Base-by-base conservation (phyloP, 2,329 filamentous ascomycete genomes). In the Pyricularia grisea region DNA sequence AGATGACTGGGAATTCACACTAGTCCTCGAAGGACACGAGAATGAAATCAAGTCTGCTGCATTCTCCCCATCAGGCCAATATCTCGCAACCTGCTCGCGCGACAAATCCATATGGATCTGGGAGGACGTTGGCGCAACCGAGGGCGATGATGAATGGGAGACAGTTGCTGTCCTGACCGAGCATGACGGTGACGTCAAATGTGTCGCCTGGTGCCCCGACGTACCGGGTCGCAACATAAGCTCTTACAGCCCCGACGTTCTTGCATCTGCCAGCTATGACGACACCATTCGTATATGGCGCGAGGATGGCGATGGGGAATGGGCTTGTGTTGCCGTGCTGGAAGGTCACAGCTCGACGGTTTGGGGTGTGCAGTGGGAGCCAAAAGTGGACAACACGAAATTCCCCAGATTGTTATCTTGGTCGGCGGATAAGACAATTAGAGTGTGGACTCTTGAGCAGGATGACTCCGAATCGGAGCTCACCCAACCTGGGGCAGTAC, bases 41-140 rank as follows among this genome's bases (percentile, higher is more conserved):
- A 93, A 91, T 28, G 95, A 99, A 80, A 92, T 99, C 82, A 91
- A 97, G 82, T 83, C 86, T 33, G 88, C 94, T 71, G 84, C 87
- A 1, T 96, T 93, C 81, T 89, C 86, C 23, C 89, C 92, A 0
- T 87, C 87, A 0, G 92, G 92, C 0, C 87, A 90, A 71, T 89
- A 93, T 74, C 85, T 99, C 4, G 95, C 95, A 6, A 97, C 94
- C 0, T 97, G 94, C 79, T 92, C 89, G 68, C 87, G 95, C 66
- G 95, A 99, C 78, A 98, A 98, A 81, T 91, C 88, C 20, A 92
- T 98, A 23, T 99, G 95, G 95, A 92, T 99, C 74, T 99, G 95
- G 95, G 95, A 99, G 79, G 95, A 98, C 77, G 87, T 97, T 68
- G 87, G 87, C 58, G 80, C 81, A 10, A 81, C 82, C 69, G 90